Percentiles rank a stretch among this genome's conserved stretches.
phyloP scores from a whole-genome alignment of 1,284 basidiomycete species.

The Naganishia cerealis region DNA sequence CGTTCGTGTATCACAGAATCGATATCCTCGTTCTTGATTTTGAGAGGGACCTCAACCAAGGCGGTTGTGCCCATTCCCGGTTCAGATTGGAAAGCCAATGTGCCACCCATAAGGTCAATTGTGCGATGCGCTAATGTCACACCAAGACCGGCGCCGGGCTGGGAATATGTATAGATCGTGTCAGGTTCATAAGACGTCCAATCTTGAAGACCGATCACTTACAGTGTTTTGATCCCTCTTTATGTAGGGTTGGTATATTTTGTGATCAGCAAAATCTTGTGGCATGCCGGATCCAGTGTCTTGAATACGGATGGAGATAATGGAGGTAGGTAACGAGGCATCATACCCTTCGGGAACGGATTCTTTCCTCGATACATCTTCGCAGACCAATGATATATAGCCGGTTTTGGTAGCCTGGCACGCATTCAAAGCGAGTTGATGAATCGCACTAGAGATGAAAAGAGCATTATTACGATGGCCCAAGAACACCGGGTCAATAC shows the following conservation, averaged over 20 bases:
- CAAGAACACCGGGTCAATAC: neutral
- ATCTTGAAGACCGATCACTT: neutral
- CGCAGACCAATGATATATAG: conserved; percentile 29
- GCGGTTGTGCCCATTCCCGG: conserved; percentile 39
- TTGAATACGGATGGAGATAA: conserved; percentile 44
- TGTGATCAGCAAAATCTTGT: conserved; percentile 39
- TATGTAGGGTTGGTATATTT: conserved; percentile 40
- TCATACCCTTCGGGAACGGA: conserved; percentile 41
- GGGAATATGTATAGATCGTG: neutral
- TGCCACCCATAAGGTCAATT: conserved; percentile 43
- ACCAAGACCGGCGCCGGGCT: conserved; percentile 41
- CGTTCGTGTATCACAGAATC: conserved; percentile 39
- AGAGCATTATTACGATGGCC: neutral
- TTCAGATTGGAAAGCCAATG: conserved; percentile 38
- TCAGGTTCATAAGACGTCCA: neutral
- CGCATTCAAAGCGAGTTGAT: conserved; percentile 27
- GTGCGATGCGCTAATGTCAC: conserved; percentile 41
- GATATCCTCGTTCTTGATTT: conserved; percentile 38
- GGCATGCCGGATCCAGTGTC: conserved; percentile 47
- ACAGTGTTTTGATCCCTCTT: conserved; percentile 38
- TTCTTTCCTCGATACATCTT: conserved; percentile 31
- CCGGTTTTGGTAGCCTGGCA: conserved; percentile 29
- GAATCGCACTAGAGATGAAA: conserved; percentile 18
- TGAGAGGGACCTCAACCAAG: conserved; percentile 41
- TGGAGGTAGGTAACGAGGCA: conserved; percentile 39